A percentile compares a stretch with the other conserved stretches of the same genome.
Conservation (phyloP, 192 early-diverging fungal species). For the Gryganskiella cystojenkinii region DNA sequence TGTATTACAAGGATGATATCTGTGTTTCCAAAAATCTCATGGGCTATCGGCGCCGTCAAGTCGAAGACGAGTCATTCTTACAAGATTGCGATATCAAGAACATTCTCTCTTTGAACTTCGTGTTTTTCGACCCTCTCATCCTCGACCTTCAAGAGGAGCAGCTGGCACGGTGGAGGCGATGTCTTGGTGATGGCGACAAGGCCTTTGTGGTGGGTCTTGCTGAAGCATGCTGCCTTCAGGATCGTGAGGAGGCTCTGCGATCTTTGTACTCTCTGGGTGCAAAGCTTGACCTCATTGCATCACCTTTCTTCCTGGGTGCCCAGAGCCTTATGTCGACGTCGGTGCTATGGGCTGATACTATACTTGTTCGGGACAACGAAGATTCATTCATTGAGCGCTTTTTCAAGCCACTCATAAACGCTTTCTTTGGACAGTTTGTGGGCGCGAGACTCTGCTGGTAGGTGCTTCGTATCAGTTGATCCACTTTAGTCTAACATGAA, state of each 20-base stretch:
- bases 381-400: slow-evolving; percentile 2
- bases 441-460: background rate
- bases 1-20: too few relatives aligned
- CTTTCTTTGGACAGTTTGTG: slow-evolving; percentile 7
- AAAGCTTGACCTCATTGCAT: background rate
- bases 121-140: slow-evolving; percentile 2
- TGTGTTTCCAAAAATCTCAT: too few relatives aligned
- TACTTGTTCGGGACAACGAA: slow-evolving; percentile 1
- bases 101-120: slow-evolving; percentile 1
- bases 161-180: background rate
- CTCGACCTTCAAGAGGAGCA: background rate
- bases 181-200: background rate
- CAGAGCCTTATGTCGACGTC: slow-evolving; percentile 4
- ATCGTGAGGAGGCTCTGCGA: background rate
- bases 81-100: too few relatives aligned
- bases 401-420: slow-evolving; percentile 1
- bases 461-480: too few relatives aligned
- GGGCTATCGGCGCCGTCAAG: too few relatives aligned
- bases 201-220: background rate
- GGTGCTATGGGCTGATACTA: slow-evolving; percentile 5
- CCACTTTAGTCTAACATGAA: too few relatives aligned
- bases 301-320: background rate
- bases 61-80: too few relatives aligned
- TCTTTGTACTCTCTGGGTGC: background rate
- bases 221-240: slow-evolving; percentile 6